Evolutionary conservation across 495 filamentous ascomycete species (phyloP), one percentile per base, ranked within the genome.

Genomic region (Massariosphaeria phaeospora): DNA sequence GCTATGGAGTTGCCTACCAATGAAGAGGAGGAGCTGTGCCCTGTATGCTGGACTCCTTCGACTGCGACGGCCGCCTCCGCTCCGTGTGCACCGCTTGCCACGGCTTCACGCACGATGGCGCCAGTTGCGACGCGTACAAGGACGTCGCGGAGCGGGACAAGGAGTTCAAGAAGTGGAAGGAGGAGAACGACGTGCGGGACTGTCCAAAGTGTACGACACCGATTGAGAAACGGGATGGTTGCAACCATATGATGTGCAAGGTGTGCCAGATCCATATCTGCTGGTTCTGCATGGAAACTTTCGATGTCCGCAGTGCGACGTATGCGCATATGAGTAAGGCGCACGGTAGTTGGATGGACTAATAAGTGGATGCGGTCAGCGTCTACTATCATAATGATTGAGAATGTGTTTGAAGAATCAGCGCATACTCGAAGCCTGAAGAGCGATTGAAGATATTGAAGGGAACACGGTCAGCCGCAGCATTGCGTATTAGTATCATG

Each of bases 231-330:
- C 27, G 31, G 20, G 35, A 42, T 36, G 61, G 61, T 25, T 64
- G 61, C 40, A 64, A 64, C 41, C 57, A 64, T 35, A 64, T 64
- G 56, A 44, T 45, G 26, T 64, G 61, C 40, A 42, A 18, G 21
- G 31, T 46, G 3, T 64, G 61, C 46, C 18, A 33, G 2, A 55
- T 30, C n/a, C 61, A 64, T 43, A 64, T 64, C 10, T 64, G 61
- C 47, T 64, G 61, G 61, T 45, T 52, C 21, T 64, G 61, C 53
- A 51, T 64, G 50, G 40, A 45, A 26, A 59, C 52, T 17, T 64
- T 64, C 27, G 34, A 0, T 12, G 21, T 17, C 12, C 30, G 46
- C 12, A 13, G n/a, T 5, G 34, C 39, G 18, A 49, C 44, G 24
- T 64, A 64, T 35, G 29, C 33, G 1, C 61, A 64, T 35, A 51